These are phyloP conservation scores for Hemileccinum impolitum DNA, from an alignment of 768 basidiomycete genomes.

Conservation along the genomic window DNA sequence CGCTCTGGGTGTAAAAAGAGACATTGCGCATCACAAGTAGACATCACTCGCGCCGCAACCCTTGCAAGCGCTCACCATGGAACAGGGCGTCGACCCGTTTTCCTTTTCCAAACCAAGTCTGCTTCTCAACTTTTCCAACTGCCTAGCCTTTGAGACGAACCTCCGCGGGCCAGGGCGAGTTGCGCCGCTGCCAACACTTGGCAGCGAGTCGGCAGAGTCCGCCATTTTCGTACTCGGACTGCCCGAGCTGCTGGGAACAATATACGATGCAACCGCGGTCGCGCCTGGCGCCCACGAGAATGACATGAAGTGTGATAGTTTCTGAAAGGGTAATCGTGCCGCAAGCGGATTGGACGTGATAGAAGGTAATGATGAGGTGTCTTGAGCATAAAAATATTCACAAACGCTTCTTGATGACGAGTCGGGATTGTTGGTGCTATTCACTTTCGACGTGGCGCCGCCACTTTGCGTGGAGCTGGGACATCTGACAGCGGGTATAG, in stretches of 20 bases:
- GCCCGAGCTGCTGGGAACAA: constrained; percentile 18
- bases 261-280: constrained; percentile 25
- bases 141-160: constrained; percentile 62
- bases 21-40: constrained; percentile 24
- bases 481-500: constrained; percentile 37
- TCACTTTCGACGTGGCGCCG: constrained; percentile 26
- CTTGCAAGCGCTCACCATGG: constrained; percentile 27
- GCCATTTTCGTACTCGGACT: constrained; percentile 5
- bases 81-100: constrained; percentile 17
- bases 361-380: constrained; percentile 41
- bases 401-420: constrained; percentile 12
- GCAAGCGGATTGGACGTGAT: constrained; percentile 52
- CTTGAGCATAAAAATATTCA: constrained; percentile 26
- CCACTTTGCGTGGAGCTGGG: constrained; percentile 28
- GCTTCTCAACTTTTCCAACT: constrained; percentile 58
- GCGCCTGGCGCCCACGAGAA: constrained; percentile 48
- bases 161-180: constrained; percentile 24
- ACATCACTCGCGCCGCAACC: constrained; percentile 24
- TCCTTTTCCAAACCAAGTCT: constrained; percentile 45
- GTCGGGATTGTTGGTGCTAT: constrained; percentile 24
- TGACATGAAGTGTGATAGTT: constrained; percentile 59
- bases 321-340: constrained; percentile 57
- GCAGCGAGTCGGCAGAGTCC: constrained; percentile 9
- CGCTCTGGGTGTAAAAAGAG: constrained; percentile 7
- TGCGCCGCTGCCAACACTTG: constrained; percentile 7